These are phyloP conservation scores for Metschnikowia aberdeeniae DNA, from an alignment of 805 yeast species.

Conservation along the genomic window DNA sequence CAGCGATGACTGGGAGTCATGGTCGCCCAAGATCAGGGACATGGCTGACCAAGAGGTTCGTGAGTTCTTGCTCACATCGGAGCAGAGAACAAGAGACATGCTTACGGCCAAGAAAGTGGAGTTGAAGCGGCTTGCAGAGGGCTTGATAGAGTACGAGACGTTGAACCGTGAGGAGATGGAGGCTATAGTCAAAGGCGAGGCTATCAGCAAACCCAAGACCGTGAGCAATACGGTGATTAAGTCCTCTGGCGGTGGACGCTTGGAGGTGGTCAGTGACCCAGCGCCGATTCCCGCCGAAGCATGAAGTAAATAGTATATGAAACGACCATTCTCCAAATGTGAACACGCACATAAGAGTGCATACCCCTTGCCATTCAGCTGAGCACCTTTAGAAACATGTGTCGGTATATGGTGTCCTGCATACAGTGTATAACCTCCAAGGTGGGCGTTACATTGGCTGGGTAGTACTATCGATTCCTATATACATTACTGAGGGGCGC, in stretches of 20 bases:
- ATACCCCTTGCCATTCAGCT: too few species aligned
- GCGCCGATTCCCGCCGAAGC: constrained; percentile 19
- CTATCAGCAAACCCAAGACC: constrained; percentile 62
- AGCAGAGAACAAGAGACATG: constrained; percentile 70
- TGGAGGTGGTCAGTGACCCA: constrained; percentile 18
- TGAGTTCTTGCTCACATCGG: constrained; percentile 66
- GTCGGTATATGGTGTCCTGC: too few species aligned
- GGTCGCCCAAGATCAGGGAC: constrained; percentile 88
- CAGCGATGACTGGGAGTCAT: constrained; percentile 87
- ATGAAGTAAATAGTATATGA: constrained; percentile 6
- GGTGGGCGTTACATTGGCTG: too few species aligned
- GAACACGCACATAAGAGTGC: too few species aligned
- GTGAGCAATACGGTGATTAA: constrained; percentile 64
- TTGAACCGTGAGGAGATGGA: constrained; percentile 88
- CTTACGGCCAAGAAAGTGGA: constrained; percentile 62
- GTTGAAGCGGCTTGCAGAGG: constrained; percentile 84
- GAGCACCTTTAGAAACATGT: too few species aligned
- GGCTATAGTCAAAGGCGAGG: constrained; percentile 76
- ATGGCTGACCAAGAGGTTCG: constrained; percentile 92
- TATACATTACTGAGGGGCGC: constrained; percentile 8
- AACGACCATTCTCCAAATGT: too few species aligned
- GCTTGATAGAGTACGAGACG: constrained; percentile 92
- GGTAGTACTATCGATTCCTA: too few species aligned
- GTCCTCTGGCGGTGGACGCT: constrained; percentile 17
- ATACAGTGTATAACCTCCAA: too few species aligned